These are phyloP conservation scores for Pelargonium citronellum DNA, from an alignment of 441 rosid species.

Conservation along the genomic window DNA sequence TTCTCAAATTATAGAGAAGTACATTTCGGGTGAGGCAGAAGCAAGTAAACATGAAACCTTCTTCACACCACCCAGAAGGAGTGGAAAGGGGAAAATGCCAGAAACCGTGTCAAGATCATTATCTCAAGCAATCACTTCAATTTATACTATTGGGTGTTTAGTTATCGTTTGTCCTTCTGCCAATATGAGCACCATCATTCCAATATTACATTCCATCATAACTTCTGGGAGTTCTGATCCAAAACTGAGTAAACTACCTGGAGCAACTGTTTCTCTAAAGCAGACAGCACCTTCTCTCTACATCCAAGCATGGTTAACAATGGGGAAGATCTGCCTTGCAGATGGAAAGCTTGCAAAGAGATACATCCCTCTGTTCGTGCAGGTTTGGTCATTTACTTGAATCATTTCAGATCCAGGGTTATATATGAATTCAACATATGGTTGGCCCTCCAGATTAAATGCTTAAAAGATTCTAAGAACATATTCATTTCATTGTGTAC, in stretches of 20 bases:
- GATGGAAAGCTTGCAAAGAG: slow-evolving; percentile 86
- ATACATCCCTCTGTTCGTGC: slow-evolving; percentile 83
- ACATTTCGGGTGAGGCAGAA: slow-evolving; percentile 35
- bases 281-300: slow-evolving; percentile 63
- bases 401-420: not conserved
- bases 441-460: not conserved
- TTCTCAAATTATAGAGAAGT: slow-evolving; percentile 53
- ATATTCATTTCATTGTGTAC: too few relatives aligned
- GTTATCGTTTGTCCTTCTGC: slow-evolving; percentile 64
- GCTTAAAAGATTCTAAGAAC: not conserved
- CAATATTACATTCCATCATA: slow-evolving; percentile 62
- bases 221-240: slow-evolving; percentile 67
- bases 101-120: slow-evolving; percentile 32
- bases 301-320: slow-evolving; percentile 80
- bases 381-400: slow-evolving; percentile 42
- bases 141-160: slow-evolving; percentile 72
- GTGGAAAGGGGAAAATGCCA: slow-evolving; percentile 44
- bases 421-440: not conserved
- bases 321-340: slow-evolving; percentile 89
- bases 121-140: slow-evolving; percentile 57
- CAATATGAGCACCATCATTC: slow-evolving; percentile 56
- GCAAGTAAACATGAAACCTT: slow-evolving; percentile 36
- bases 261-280: slow-evolving; percentile 49
- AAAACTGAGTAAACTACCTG: slow-evolving; percentile 56
- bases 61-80: slow-evolving; percentile 63